phyloP scores from a whole-genome alignment of 2,329 filamentous ascomycete genomes.

The Alternaria rosae region DNA sequence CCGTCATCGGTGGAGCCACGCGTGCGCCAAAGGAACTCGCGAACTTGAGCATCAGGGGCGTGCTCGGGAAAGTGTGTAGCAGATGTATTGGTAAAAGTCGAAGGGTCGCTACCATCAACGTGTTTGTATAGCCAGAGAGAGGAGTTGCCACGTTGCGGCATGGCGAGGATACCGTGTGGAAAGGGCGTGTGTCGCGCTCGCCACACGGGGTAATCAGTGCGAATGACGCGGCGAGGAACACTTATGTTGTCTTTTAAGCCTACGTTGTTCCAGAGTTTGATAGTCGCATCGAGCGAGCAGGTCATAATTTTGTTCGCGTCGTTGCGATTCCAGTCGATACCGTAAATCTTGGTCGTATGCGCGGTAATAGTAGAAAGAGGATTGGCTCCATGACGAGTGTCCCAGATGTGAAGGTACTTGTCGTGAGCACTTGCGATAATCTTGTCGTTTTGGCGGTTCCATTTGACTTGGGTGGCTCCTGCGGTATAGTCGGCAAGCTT shows the following conservation, averaged over 20 bases:
- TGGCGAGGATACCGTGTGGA: conserved; percentile 82
- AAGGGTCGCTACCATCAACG: conserved; percentile 51
- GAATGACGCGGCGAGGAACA: conserved; percentile 67
- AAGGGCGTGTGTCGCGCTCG: conserved; percentile 91
- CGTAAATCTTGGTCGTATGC: conserved; percentile 93
- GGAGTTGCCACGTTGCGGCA: conserved; percentile 89
- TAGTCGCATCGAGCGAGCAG: conserved; percentile 88
- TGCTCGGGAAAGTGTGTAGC: conserved; percentile 62
- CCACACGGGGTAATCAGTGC: conserved; percentile 87
- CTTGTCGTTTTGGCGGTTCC: conserved; percentile 85
- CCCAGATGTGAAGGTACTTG: conserved; percentile 87
- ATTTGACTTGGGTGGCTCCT: conserved; percentile 94
- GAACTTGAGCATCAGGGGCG: conserved; percentile 67
- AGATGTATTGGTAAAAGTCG: conserved; percentile 40
- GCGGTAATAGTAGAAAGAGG: conserved; percentile 86
- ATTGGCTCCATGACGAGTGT: conserved; percentile 78
- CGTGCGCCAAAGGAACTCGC: conserved; percentile 89
- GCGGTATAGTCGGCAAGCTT: conserved; percentile 90
- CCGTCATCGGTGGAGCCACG: conserved; percentile 71
- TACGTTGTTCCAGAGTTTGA: conserved; percentile 90
- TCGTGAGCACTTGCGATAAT: conserved; percentile 92
- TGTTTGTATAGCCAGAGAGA: conserved; percentile 85
- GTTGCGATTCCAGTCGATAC: conserved; percentile 90
- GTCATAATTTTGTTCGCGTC: conserved; percentile 77
- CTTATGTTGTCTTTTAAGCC: conserved; percentile 58